Base-by-base conservation (phyloP, 768 basidiomycete genomes). In the Mycena galopus region DNA sequence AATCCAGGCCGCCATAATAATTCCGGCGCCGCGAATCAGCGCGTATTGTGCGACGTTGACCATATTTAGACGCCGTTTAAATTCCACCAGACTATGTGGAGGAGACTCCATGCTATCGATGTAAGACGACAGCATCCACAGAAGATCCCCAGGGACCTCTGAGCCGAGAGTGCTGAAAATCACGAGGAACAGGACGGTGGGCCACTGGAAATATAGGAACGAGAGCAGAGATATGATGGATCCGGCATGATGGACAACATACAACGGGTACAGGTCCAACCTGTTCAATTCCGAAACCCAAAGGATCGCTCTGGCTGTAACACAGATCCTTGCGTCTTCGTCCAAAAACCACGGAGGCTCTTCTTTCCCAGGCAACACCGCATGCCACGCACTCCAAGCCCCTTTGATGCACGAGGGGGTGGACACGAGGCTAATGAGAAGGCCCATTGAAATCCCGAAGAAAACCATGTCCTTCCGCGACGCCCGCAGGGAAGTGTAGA, bases 251-350 rank as follows among this genome's bases (percentile, higher is more conserved):
- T 77, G 76, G 29, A 71, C 32, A 25, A 77, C 66, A 59, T 77
- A 77, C 16, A 70, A 44, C 5, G 74, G 65, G 33, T 77, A 77
- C 23, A 77, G 65, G 57, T 75, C 76, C 25, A 77, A 59, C 32
- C 76, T 65, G 61, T 75, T 75, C n/a, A 77, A 62, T 55, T 77
- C 76, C 4, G 74, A 77, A 21, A 77, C 65, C 74, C 74, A 77
- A 10, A 77, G 65, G 25, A 77, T 67, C 12, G 76, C 76, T 39
- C 76, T 55, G 27, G 76, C 72, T 25, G 76, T 71, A 8, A 77
- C 61, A 58, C 76, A 77, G 35, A 67, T 71, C 39, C 51, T 56
- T n/a, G 72, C 59, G 51, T 75, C 75, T 0, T 65, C 59, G 64
- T 71, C 71, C 64, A 77, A 65, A 25, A 66, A 61, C 69, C 66